Base-by-base conservation (phyloP, 345 rosid genomes). In the Eucalyptus regnans region DNA sequence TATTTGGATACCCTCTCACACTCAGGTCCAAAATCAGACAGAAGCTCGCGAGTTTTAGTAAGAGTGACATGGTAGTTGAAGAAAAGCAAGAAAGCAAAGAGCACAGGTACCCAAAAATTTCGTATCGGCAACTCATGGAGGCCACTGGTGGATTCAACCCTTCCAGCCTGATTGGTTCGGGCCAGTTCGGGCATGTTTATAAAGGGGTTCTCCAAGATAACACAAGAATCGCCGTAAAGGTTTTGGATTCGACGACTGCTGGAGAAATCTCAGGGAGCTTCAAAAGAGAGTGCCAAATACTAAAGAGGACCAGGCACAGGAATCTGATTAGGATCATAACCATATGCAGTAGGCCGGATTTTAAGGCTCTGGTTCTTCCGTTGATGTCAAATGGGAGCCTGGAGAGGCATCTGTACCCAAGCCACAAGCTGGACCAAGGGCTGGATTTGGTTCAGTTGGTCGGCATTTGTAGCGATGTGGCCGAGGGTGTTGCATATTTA, bases 321-420 rank as follows among this genome's bases (percentile, higher is more conserved):
- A 98, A 98, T 89, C 90, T 96, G 93, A 95, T 96, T 17, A 94
- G 91, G 91, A 98, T 98, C 91, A 94, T 98, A 56, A 96, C 99
- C 64, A 95, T 91, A 9, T 98, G 99, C 89, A 96, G 96, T 90
- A 94, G 90, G 88, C 99, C 98, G 29, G 97, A 95, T 87, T 98
- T 98, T 86, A 95, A 96, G 91, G 99, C 99, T 87, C 91, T 96
- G 71, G 97, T 98, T 79, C 94, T 96, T 88, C 99, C 99, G 43
- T 66, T 96, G 86, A 96, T 96, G 99, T 88, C 95, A 25, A 96
- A 96, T 91, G 98, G 99, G 20, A 96, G 98, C 96, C 89, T 98
- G 85, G 99, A 98, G 86, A 95, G 90, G 86, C 96, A 95, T 86
- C 90, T 97, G 54, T 94, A 96, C 49, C 96, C 96, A 2, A 90